These are phyloP conservation scores for Spiromastix sp. DNA, from an alignment of 2,329 filamentous ascomycete species.

Conservation along the genomic window DNA sequence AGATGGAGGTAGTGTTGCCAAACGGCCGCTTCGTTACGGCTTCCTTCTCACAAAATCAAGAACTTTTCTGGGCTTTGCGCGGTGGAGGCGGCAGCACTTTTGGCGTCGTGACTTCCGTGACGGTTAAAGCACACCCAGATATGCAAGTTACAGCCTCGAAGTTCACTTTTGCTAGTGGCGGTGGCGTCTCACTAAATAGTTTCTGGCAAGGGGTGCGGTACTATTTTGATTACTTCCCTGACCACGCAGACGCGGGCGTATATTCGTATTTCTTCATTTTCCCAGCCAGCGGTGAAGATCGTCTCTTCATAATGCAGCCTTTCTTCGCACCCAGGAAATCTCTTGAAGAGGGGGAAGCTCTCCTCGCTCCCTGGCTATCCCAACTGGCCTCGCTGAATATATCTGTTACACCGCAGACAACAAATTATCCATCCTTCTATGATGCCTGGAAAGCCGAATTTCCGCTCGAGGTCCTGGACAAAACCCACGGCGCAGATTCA, in stretches of 20 bases:
- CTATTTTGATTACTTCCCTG: conserved; percentile 18
- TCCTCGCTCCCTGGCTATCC: conserved; percentile 19
- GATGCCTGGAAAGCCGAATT: conserved; percentile 32
- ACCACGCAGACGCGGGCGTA: conserved; percentile 19
- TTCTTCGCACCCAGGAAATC: conserved; percentile 28
- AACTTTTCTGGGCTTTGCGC: conserved; percentile 41
- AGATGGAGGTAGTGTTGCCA: conserved; percentile 38
- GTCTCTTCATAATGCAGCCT: conserved; percentile 21
- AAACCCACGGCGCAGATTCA: conserved; percentile 27
- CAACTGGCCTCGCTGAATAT: conserved; percentile 28
- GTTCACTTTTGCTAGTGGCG: conserved; percentile 24
- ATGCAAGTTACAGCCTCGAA: conserved; percentile 30
- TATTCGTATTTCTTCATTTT: conserved; percentile 24
- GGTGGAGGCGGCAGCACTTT: conserved; percentile 41
- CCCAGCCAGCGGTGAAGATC: conserved; percentile 8
- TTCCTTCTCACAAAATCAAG: conserved; percentile 29
- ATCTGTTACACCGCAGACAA: conserved; percentile 28
- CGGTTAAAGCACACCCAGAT: conserved; percentile 38
- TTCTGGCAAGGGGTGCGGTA: conserved; percentile 22
- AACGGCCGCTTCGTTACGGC: conserved; percentile 36
- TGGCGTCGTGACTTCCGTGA: conserved; percentile 44
- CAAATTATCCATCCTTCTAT: conserved; percentile 28
- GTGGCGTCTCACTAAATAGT: conserved; percentile 14
- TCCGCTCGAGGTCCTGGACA: conserved; percentile 28
- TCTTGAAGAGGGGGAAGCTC: conserved; percentile 21